Evolutionary conservation across 306 rosid species (phyloP), one percentile per base, ranked within the genome.

Genomic region (Vachellia pachyceras): DNA sequence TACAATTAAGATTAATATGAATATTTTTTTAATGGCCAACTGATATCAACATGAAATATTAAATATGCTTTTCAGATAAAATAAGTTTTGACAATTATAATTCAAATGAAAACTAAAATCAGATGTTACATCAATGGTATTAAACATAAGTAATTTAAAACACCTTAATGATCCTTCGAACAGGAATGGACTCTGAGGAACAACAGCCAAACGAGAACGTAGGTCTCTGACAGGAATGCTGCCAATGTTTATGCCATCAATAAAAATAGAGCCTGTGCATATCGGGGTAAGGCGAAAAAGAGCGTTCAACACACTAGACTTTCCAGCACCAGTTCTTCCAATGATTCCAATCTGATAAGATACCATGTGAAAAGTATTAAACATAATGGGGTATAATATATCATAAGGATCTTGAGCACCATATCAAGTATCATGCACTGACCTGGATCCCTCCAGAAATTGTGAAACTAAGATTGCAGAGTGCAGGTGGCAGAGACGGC

Each of bases 281-380:
- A 90, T 82, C 71, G 97, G 96, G 45, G 89, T 84, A 40, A 95
- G 95, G 80, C 94, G 90, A 84, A 95, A 95, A 87, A 95, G 95
- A 55, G 96, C 92, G 88, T 91, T 95, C 86, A 95, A 80, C 84
- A 95, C 89, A 86, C 98, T 95, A 81, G 99, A 95, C 82, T 95
- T 95, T 84, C 99, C 98, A 75, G 99, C 99, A n/a, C 99, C 98
- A 20, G 98, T 95, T 86, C 99, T 95, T 79, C 99, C 99, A 81
- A 95, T 88, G 75, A 95, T 85, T 70, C 99, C 99, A 68, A 95
- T 94, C 97, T 95, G 88, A 67, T 80, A 69, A 57, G 82, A 70
- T 81, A 69, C 75, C 80, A 78, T 54, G 68, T 61, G 73, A 76
- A 75, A 50, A 78, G 12, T 5, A 39, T 76, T 68, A 74, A 46